A percentile compares a stretch with the other conserved stretches of the same genome.
These are phyloP conservation scores for Pharnaceum exiguum DNA, from an alignment of 148 eudicot species.

Conservation along the genomic window DNA sequence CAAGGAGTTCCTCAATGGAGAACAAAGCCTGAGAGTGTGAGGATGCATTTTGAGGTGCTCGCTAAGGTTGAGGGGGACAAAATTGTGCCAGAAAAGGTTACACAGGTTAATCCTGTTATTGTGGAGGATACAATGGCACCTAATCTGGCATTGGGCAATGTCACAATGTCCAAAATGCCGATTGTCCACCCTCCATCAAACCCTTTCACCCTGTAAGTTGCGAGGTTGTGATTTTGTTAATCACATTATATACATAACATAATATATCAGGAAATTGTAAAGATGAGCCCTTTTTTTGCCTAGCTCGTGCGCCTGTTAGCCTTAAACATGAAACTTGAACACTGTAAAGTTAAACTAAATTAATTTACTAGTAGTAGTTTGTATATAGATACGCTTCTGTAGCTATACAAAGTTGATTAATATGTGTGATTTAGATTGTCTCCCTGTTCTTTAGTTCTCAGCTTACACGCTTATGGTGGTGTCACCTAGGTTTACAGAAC, in stretches of 20 bases:
- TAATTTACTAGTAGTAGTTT: no score
- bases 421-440: no score
- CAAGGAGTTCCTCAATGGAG: conserved; percentile 71
- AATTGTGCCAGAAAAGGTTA: conserved; percentile 76
- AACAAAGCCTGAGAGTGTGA: conserved; percentile 72
- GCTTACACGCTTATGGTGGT: no score
- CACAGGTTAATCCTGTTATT: conserved; percentile 60
- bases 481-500: no score
- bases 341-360: no score
- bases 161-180: conserved; percentile 55
- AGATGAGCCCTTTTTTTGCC: neutral
- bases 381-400: no score
- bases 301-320: neutral
- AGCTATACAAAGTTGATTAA: no score
- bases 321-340: no score
- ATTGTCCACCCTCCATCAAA: conserved; percentile 48
- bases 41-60: conserved; percentile 89
- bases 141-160: conserved; percentile 45
- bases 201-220: conserved; percentile 48
- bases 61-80: conserved; percentile 86
- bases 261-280: conserved; percentile 4
- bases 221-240: neutral
- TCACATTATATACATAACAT: no score
- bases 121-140: conserved; percentile 56
- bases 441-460: no score